phyloP scores from a whole-genome alignment of 2,329 filamentous ascomycete species.

The Xylaria sp. region DNA sequence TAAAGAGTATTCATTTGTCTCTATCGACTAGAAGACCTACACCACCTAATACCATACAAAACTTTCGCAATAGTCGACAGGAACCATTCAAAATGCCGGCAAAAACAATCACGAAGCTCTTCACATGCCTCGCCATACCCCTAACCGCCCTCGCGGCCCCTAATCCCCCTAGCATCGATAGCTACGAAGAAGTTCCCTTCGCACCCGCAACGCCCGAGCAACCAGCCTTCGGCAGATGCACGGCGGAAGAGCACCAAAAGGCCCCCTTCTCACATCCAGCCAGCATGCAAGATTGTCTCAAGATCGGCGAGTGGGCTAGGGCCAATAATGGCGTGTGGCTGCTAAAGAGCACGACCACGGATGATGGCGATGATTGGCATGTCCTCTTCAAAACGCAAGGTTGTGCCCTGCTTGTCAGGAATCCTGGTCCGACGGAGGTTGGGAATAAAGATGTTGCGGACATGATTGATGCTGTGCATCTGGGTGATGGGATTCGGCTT shows the following conservation, averaged over 20 bases:
- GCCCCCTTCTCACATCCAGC: slow-evolving; percentile 4
- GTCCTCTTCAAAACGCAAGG: slow-evolving; percentile 4
- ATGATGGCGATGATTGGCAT: slow-evolving; percentile 14
- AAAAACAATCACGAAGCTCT: neutral
- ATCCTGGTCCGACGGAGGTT: slow-evolving; percentile 10
- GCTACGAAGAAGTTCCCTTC: slow-evolving; percentile 1
- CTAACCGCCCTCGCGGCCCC: slow-evolving; percentile 10
- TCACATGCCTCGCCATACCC: slow-evolving; percentile 8
- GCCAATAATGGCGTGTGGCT: slow-evolving; percentile 16
- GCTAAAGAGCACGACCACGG: slow-evolving; percentile 4
- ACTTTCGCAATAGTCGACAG: too few relatives aligned
- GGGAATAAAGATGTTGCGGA: slow-evolving; percentile 19
- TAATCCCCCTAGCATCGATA: neutral
- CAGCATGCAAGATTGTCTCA: slow-evolving; percentile 16
- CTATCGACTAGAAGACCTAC: too few relatives aligned
- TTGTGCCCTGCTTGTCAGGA: slow-evolving; percentile 19
- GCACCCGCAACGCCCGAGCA: slow-evolving; percentile 2
- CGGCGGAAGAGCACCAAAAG: slow-evolving; percentile 1
- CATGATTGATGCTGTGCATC: slow-evolving; percentile 14
- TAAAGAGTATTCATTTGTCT: too few relatives aligned
- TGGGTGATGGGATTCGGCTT: slow-evolving; percentile 1
- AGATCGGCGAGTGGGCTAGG: slow-evolving; percentile 14
- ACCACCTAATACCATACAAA: too few relatives aligned
- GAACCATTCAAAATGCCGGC: too few relatives aligned
- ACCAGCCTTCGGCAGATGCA: slow-evolving; percentile 1